These are phyloP conservation scores for Mortierella sp. DNA, from an alignment of 371 early-diverging fungal genomes.

Conservation along the genomic window DNA sequence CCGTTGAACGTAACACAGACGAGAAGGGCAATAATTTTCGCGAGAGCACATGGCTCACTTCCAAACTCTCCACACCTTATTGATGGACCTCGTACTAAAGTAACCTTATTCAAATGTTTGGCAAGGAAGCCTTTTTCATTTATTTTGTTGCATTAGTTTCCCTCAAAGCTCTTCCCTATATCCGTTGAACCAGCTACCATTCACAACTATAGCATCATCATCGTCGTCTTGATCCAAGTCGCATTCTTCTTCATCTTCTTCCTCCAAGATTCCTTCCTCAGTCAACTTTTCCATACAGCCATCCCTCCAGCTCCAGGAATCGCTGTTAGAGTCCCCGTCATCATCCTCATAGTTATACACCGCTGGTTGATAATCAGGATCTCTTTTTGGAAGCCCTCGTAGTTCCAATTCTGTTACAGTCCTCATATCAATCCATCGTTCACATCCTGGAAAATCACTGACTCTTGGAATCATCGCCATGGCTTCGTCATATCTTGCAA, in stretches of 20 bases:
- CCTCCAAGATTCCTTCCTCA: slow-evolving; percentile 1
- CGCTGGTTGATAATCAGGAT: slow-evolving; percentile 12
- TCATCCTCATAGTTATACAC: slow-evolving; percentile 11
- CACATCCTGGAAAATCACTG: slow-evolving; percentile 21
- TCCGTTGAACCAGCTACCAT: no score
- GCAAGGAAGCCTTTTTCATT: no score
- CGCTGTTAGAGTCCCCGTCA: background rate
- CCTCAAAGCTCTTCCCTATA: no score
- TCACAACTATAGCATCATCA: no score
- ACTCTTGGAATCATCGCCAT: slow-evolving; percentile 22
- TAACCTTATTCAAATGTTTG: no score
- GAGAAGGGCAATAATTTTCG: no score
- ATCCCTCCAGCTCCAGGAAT: background rate
- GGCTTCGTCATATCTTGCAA: slow-evolving; percentile 8
- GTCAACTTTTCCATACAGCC: background rate
- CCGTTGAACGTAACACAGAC: no score
- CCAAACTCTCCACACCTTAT: no score
- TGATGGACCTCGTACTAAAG: no score
- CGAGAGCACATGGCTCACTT: no score
- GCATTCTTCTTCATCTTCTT: background rate
- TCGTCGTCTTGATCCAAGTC: background rate
- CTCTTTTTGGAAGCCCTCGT: slow-evolving; percentile 9
- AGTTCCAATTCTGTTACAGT: slow-evolving; percentile 17
- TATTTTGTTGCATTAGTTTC: no score
- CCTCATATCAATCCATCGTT: slow-evolving; percentile 24